Evolutionary conservation across 176 grass and related monocot species (phyloP), one percentile per base, ranked within the genome.

Genomic region (Oryza nivara): DNA sequence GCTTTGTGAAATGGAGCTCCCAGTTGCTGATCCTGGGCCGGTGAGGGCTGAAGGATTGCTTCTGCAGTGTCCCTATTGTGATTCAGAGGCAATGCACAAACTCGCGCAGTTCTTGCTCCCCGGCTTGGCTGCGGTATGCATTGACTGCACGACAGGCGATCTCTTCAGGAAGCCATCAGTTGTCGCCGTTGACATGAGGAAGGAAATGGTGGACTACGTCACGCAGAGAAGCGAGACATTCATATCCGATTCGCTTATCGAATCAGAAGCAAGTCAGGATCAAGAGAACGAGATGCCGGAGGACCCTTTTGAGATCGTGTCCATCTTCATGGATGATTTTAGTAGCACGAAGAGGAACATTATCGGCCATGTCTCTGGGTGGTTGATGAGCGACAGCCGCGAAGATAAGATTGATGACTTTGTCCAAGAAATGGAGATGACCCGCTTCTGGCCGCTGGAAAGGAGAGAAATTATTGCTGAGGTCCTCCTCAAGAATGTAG

Each of bases 341-440:
- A 84, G 82, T 16, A 63, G 84, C 26, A 88, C 91, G 0, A 98
- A 98, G 68, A 92, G 92, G 44, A 98, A 95, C 77, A 93, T 98
- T 20, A 93, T 95, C 6, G 86, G 92, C 49, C 87, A 94, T 66
- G 95, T 98, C 56, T 95, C 95, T 41, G 90, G 88, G 72, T 98
- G 95, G 92, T 47, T 98, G 48, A 38, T 95, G 58, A 95, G 87
- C 7, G 91, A 98, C 44, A 93, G 49, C 67, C 92, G 92, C 1
- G 95, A 98, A 49, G 95, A 98, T 17, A 98, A 98, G 89, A 94
- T 97, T 48, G 95, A 98, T 4, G 92, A 98, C 46, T 98, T 98
- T 79, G 89, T 89, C 11, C 92, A 95, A 60, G 95, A 95, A 51
- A 95, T 95, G 91, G 95, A 95, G 73, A 92, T 80, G 52, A 92